Base-by-base conservation (phyloP, 495 filamentous ascomycete genomes). In the Talaromyces nanjingensis region DNA sequence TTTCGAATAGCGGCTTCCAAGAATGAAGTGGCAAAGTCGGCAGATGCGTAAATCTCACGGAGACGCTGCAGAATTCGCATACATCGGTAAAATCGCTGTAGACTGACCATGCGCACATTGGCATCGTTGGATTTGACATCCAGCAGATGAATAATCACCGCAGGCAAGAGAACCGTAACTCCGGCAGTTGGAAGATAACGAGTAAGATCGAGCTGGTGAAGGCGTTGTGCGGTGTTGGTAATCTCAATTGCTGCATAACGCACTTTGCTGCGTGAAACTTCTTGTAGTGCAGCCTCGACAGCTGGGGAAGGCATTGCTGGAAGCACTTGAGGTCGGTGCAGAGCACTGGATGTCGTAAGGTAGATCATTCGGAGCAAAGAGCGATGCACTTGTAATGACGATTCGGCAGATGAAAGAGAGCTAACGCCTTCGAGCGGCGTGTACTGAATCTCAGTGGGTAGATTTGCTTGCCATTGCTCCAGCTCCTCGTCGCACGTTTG, bases 341-440 rank as follows among this genome's bases (percentile, higher is more conserved):
- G 83, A 7, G 91, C 92, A 59, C 90, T 93, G 42, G 93, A 82
- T 7, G 92, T 93, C 7, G 91, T 91, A 71, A 89, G 87, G 70
- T 93, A 94, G 25, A 93, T 85, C 90, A 96, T 93, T 72, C 94
- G 90, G 33, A 97, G 77, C 22, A 96, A 79, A 54, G 86, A 87
- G 42, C 89, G 84, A 66, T 94, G 89, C 6, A 94, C 83, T 29
- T 88, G 86, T 34, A 97, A 67, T 20, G 82, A 79, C 59, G 81
- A 78, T 49, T 84, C 75, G 31, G 79, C 75, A 64, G 88, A 83
- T 49, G 74, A 70, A 8, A 79, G 64, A 2, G 79, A 77, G 22
- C 33, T 42, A n/a, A 42, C 29, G 18, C 29, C 56, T 7, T 27
- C 25, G 14, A 31, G 63, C 22, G 86, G 74, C 4, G 76, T 71